Evolutionary conservation across 2,329 filamentous ascomycete species (phyloP), one percentile per base, ranked within the genome.

Genomic region (Phialophora macrospora): DNA sequence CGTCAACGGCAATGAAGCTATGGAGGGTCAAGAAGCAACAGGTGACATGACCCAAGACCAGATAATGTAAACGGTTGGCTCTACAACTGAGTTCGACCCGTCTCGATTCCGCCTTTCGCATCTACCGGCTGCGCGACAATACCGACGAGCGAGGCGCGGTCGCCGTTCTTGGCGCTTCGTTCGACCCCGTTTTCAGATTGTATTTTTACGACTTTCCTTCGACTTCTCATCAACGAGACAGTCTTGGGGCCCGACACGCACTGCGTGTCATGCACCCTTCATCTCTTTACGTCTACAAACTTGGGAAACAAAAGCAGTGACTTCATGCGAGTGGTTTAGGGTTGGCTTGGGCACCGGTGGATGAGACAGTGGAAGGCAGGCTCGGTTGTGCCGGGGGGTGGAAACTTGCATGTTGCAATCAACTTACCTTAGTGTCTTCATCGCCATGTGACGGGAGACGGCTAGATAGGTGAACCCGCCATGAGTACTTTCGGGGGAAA

Each of bases 1-100:
- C 76, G 83, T 86, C 60, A 84, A 87, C 48, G 80, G 80, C 52
- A 80, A 78, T 22, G 90, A 93, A 70, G 85, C 83, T 72, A 97
- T 97, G 92, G 93, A 97, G 72, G 91, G 89, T 38, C 88, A 92
- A 68, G 87, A 91, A 70, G 87, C 81, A 46, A 82, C 83, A 28
- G 79, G 84, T 58, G 90, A 89, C 67, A 80, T 96, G 76, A 96
- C 93, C n/a, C 95, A 98, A 80, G 94, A 98, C 76, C 93, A 98
- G 83, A 97, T 98, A 80, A 97, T 98, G 93, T 98, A 66, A 69
- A 17, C 14, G 8, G 14, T 44, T 22, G 48, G 20, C 12, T 34
- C 51, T n/a, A 20, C 30, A 44, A 60, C 48, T 8, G 20, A 24
- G 22, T 1, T 8, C 48, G 48, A 52, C 48, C 11, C 48, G 48